These are phyloP conservation scores for Kodamaea ohmeri DNA, from an alignment of 1,139 yeast species.

Conservation along the genomic window DNA sequence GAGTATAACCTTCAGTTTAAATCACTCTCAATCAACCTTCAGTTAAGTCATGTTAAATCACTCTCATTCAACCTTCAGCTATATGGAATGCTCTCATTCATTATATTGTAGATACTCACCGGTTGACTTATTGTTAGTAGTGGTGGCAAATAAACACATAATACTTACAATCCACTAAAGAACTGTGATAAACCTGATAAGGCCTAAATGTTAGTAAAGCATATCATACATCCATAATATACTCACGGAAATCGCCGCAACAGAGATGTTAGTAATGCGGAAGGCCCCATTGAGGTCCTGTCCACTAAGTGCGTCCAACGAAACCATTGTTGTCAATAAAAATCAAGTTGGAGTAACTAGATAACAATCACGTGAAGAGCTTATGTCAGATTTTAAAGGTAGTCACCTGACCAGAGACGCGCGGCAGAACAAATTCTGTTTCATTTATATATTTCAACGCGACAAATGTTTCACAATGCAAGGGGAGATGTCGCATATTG, in stretches of 20 bases:
- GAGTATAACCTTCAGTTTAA: too few relatives aligned
- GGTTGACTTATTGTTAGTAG: conserved; percentile 31
- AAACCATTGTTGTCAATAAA: conserved; percentile 9
- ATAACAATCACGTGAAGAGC: neutral
- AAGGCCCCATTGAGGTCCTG: conserved; percentile 51
- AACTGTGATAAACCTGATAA: conserved; percentile 60
- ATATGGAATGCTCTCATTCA: too few relatives aligned
- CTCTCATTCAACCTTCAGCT: too few relatives aligned
- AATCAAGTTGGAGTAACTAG: too few relatives aligned
- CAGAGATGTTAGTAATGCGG: conserved; percentile 60
- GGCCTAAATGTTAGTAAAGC: conserved; percentile 32
- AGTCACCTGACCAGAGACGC: too few relatives aligned
- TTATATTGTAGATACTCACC: conserved; percentile 26
- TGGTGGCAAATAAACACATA: conserved; percentile 1
- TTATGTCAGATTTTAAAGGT: neutral
- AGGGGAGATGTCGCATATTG: neutral
- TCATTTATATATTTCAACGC: neutral
- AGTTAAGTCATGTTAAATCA: too few relatives aligned
- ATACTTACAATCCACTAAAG: conserved; percentile 53
- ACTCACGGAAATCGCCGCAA: conserved; percentile 61
- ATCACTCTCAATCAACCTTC: too few relatives aligned
- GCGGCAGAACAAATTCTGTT: neutral
- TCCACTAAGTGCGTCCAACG: conserved; percentile 13
- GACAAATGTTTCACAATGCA: neutral
- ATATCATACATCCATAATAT: neutral